These are phyloP conservation scores for Geotrichum candidum DNA, from an alignment of 1,139 yeast genomes.

Conservation along the genomic window DNA sequence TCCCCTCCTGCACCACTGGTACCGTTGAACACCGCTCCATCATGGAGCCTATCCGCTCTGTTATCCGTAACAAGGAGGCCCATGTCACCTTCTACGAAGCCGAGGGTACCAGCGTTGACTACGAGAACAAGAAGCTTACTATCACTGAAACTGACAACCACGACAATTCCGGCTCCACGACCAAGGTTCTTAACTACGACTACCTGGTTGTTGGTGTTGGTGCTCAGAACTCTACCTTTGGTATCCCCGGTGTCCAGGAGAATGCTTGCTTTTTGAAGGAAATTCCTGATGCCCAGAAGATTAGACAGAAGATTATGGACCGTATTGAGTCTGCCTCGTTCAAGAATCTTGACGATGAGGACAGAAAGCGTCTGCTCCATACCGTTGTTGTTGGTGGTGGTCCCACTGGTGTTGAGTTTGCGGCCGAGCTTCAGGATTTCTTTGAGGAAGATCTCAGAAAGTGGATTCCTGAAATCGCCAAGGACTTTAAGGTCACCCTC, in stretches of 20 bases:
- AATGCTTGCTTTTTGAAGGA: slow-evolving; percentile 83
- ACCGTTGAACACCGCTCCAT: slow-evolving; percentile 87
- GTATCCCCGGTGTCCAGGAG: slow-evolving; percentile 89
- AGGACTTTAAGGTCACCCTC: slow-evolving; percentile 74
- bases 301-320: slow-evolving; percentile 71
- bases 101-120: slow-evolving; percentile 78
- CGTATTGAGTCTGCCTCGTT: slow-evolving; percentile 78
- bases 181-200: slow-evolving; percentile 55
- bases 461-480: slow-evolving; percentile 83
- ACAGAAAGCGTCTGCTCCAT: slow-evolving; percentile 72
- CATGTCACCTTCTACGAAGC: slow-evolving; percentile 87
- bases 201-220: slow-evolving; percentile 86
- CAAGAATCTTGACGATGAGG: slow-evolving; percentile 66
- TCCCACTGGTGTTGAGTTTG: slow-evolving; percentile 95
- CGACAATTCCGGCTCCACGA: slow-evolving; percentile 10
- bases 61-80: slow-evolving; percentile 66
- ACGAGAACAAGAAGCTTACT: slow-evolving; percentile 53
- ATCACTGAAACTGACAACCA: slow-evolving; percentile 43
- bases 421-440: slow-evolving; percentile 92
- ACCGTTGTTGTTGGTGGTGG: slow-evolving; percentile 94
- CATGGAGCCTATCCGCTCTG: slow-evolving; percentile 75
- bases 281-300: slow-evolving; percentile 72
- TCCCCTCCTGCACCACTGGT: slow-evolving; percentile 93
- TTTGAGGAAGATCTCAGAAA: slow-evolving; percentile 82
- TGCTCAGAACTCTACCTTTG: slow-evolving; percentile 86